Percentiles rank a stretch among this genome's conserved stretches.
phyloP scores from a whole-genome alignment of 192 early-diverging fungal genomes.

The Chytriomyces sp. region DNA sequence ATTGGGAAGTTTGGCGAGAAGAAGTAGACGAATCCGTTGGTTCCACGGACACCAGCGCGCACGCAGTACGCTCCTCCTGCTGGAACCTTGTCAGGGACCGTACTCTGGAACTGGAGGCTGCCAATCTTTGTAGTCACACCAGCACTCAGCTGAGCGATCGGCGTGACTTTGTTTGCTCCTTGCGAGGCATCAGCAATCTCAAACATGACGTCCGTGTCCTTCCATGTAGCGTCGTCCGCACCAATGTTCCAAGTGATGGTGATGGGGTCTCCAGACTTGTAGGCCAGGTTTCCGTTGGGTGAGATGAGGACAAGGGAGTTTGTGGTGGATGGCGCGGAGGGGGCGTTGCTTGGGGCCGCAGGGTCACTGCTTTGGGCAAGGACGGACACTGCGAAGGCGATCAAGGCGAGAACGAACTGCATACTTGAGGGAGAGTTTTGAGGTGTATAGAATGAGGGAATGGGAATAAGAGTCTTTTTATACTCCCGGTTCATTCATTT shows the following conservation, averaged over 20 bases:
- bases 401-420: neutral
- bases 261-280: slow-evolving; percentile 16
- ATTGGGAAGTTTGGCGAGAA: neutral
- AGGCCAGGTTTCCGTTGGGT: slow-evolving; percentile 3
- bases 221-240: neutral
- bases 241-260: neutral
- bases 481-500: neutral
- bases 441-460: neutral
- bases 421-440: neutral
- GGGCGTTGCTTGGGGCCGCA: neutral
- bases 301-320: slow-evolving; percentile 8
- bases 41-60: neutral
- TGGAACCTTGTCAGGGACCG: neutral
- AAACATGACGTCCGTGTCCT: slow-evolving; percentile 6
- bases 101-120: neutral
- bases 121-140: neutral
- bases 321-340: neutral
- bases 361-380: neutral
- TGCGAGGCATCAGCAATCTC: neutral
- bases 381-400: slow-evolving; percentile 2
- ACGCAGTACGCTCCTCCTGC: neutral
- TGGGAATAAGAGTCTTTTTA: neutral
- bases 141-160: neutral
- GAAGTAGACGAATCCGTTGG: neutral
- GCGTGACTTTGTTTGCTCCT: neutral